phyloP scores from a whole-genome alignment of 208 protist genomes.

The Wallacemonas sp. region DNA sequence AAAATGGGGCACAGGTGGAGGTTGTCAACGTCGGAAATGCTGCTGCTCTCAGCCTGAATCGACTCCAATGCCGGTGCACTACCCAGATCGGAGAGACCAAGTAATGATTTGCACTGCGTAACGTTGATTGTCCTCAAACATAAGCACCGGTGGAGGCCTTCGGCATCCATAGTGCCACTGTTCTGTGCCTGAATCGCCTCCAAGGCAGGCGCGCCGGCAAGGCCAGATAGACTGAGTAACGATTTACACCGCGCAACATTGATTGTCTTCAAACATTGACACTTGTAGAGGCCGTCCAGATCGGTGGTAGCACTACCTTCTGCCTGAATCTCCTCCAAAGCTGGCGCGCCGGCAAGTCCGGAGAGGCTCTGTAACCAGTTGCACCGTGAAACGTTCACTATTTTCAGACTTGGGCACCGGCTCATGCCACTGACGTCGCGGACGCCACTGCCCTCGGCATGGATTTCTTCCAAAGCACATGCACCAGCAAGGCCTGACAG shows the following conservation, averaged over 20 bases:
- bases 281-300: neutral
- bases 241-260: neutral
- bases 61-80: too few species aligned
- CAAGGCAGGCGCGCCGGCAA: neutral
- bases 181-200: neutral
- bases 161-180: too few species aligned
- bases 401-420: neutral
- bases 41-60: too few species aligned
- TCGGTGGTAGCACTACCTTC: neutral
- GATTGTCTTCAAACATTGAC: neutral
- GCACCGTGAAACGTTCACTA: neutral
- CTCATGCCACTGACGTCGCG: neutral
- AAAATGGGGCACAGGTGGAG: too few species aligned
- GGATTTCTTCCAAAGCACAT: neutral
- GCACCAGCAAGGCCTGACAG: neutral
- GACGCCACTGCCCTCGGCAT: neutral
- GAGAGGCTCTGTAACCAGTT: neutral
- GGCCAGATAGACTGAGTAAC: neutral
- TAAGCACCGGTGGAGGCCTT: too few species aligned
- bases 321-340: neutral
- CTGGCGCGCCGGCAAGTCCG: neutral
- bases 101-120: too few species aligned
- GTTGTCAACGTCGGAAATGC: too few species aligned
- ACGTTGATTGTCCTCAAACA: too few species aligned
- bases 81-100: too few species aligned